These are phyloP conservation scores for Debaryomyces nepalensis DNA, from an alignment of 1,139 yeast genomes.

Conservation along the genomic window DNA sequence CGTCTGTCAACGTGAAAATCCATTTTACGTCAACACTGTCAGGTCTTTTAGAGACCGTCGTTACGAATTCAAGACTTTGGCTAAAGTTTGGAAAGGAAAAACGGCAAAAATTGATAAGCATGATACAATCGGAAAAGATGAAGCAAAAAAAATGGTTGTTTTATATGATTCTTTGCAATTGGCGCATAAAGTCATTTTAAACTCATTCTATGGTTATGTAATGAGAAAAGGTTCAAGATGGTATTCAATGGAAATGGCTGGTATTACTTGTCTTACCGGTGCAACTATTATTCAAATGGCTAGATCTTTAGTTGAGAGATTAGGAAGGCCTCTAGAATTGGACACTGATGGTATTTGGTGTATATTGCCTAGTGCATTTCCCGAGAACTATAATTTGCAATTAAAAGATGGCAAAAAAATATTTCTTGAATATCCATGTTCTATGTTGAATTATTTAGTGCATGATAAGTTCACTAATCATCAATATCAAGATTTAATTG, in stretches of 20 bases:
- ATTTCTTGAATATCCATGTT: slow-evolving; percentile 88
- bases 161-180: slow-evolving; percentile 93
- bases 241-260: slow-evolving; percentile 99
- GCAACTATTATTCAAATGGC: slow-evolving; percentile 99
- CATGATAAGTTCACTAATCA: slow-evolving; percentile 91
- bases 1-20: slow-evolving; percentile 96
- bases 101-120: slow-evolving; percentile 54
- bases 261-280: slow-evolving; percentile 97
- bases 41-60: slow-evolving; percentile 94
- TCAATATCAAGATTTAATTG: slow-evolving; percentile 87
- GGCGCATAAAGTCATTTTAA: slow-evolving; percentile 95
- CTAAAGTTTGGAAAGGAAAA: slow-evolving; percentile 93
- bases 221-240: slow-evolving; percentile 99
- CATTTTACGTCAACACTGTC: slow-evolving; percentile 94
- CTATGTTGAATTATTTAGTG: slow-evolving; percentile 93
- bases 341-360: slow-evolving; percentile 99
- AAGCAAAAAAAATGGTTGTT: slow-evolving; percentile 91
- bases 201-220: slow-evolving; percentile 96
- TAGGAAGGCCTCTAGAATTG: slow-evolving; percentile 93
- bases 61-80: slow-evolving; percentile 91
- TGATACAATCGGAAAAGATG: slow-evolving; percentile 70
- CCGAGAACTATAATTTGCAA: slow-evolving; percentile 79
- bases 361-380: slow-evolving; percentile 89
- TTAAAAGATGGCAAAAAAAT: slow-evolving; percentile 79
- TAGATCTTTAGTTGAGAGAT: slow-evolving; percentile 84